Base-by-base conservation (phyloP, 2,329 filamentous ascomycete species). In the Aureobasidium mangrovei region DNA sequence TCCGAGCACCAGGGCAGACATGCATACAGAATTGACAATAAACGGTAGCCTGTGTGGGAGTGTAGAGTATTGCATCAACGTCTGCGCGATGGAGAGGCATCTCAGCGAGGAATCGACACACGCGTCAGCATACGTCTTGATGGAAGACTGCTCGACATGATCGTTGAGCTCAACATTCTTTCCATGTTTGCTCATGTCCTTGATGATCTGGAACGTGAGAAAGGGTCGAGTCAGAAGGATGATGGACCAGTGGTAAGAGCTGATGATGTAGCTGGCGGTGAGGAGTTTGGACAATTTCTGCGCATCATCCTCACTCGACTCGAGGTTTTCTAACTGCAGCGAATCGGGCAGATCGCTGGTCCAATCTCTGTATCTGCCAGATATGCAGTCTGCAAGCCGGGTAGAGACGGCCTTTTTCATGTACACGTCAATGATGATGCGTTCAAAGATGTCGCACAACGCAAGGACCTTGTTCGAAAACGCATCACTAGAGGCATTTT, bases 221-320 rank as follows among this genome's bases (percentile, higher is more conserved):
- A 79, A 79, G 0, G 76, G 76, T n/a, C 76, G 66, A 5, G 76
- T 77, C 3, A 78, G 63, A 3, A 79, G 65, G 62, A 78, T 77
- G 41, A 79, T 77, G 1, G 74, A 75, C 66, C 76, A 79, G 60
- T 77, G 77, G 55, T 78, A 79, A 3, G 75, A 71, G 32, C 73
- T 73, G 10, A 78, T 68, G 1, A 75, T 69, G 40, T 77, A 75
- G n/a, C 73, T 74, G 4, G 75, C 72, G 2, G 74, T 74, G 6
- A 77, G 61, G 6, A 67, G 67, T 31, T 62, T 66, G 36, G 69
- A 35, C 27, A 56, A 26, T 24, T 54, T 0, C 57, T 65, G 24
- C 63, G 53, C 27, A 2, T 46, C 36, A 9, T 46, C 35, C 31
- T 47, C 44, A 8, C 27, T 39, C 4, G 42, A 12, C 18, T 53